phyloP scores from a whole-genome alignment of 2,329 filamentous ascomycete species.

The Scedosporium aurantiacum region DNA sequence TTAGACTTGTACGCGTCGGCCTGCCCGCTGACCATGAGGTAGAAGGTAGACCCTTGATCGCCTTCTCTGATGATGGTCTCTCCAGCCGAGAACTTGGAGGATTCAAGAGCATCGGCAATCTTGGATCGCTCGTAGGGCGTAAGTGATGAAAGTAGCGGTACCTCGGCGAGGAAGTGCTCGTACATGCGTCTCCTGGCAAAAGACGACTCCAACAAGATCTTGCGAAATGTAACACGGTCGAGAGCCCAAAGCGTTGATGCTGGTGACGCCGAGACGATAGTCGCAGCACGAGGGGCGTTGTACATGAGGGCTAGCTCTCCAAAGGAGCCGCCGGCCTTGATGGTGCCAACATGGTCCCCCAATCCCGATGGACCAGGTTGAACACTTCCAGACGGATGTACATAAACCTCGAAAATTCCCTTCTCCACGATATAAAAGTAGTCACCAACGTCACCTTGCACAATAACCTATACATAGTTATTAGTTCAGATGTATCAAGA shows the following conservation, averaged over 20 bases:
- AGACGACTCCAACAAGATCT: constrained; percentile 95
- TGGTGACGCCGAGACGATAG: constrained; percentile 72
- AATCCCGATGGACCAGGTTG: constrained; percentile 74
- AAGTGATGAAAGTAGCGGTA: constrained; percentile 70
- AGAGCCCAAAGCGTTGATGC: constrained; percentile 83
- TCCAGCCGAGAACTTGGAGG: constrained; percentile 69
- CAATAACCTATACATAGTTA: constrained; percentile 58
- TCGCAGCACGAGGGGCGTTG: constrained; percentile 90
- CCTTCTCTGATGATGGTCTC: constrained; percentile 84
- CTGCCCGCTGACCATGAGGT: constrained; percentile 76
- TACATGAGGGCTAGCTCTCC: constrained; percentile 98
- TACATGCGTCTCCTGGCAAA: constrained; percentile 95
- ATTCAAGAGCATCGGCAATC: constrained; percentile 92
- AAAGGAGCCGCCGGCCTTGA: constrained; percentile 84
- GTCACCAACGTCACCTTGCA: constrained; percentile 89
- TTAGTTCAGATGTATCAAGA: no score
- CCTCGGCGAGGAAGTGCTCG: constrained; percentile 90
- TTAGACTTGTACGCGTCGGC: constrained; percentile 80
- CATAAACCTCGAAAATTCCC: constrained; percentile 81
- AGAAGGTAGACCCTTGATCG: constrained; percentile 85
- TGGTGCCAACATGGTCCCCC: constrained; percentile 70
- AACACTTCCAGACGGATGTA: constrained; percentile 65
- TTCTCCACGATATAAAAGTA: constrained; percentile 97
- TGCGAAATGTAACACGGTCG: constrained; percentile 90
- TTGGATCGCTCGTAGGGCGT: constrained; percentile 92